Evolutionary conservation across 2,329 filamentous ascomycete species (phyloP).

Genomic region (Camillea tinctor): DNA sequence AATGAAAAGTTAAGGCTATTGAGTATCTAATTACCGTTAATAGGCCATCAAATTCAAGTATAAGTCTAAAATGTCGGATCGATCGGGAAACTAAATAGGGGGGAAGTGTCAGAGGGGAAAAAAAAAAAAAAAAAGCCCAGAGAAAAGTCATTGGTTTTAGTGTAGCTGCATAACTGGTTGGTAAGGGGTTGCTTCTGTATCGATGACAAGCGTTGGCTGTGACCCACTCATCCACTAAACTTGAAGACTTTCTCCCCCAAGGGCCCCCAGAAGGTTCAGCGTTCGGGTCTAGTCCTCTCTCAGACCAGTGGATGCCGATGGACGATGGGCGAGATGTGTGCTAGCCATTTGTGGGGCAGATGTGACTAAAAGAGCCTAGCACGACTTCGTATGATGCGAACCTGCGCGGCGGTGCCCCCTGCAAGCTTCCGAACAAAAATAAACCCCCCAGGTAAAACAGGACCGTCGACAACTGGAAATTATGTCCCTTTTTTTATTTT

Average conservation of each 20-base stretch:
- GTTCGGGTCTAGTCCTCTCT: conserved; percentile 2
- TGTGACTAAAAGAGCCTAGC: conserved; percentile 6
- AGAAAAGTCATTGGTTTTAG: background rate
- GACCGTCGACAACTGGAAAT: conserved; percentile 5
- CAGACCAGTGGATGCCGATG: background rate
- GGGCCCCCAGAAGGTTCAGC: background rate
- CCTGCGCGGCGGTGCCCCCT: conserved; percentile 20
- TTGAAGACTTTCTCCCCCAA: background rate
- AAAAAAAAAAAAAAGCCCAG: too few species aligned
- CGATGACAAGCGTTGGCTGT: background rate
- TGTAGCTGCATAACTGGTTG: background rate
- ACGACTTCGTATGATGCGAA: conserved; percentile 21
- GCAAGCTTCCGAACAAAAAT: conserved; percentile 18
- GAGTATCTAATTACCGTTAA: too few species aligned
- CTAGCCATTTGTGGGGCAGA: conserved; percentile 8
- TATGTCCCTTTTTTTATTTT: conserved; percentile 18
- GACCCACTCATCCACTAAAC: background rate
- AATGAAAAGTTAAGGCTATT: too few species aligned
- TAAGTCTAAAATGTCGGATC: too few species aligned
- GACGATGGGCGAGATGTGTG: background rate
- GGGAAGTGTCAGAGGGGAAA: too few species aligned
- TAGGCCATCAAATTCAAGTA: too few species aligned
- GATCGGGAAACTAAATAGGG: too few species aligned
- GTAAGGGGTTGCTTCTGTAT: background rate
- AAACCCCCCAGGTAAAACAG: conserved; percentile 17